Percentiles rank a stretch among this genome's conserved stretches.
Conservation (phyloP, 345 rosid genomes). For the Turnera subulata region DNA sequence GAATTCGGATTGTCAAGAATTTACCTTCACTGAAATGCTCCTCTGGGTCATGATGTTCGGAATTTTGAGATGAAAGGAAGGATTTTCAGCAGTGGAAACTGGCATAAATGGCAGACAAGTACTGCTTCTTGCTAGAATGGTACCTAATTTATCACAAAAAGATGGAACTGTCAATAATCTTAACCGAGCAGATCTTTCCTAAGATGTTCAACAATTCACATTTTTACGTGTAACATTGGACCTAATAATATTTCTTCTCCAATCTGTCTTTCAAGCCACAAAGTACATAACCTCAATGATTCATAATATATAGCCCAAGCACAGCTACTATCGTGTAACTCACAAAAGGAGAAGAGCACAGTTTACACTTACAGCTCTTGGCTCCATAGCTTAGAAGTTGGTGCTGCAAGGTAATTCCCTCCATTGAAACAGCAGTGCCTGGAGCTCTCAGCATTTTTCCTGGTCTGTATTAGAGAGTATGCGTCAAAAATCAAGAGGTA, state of each 20-base stretch:
- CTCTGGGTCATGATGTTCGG: not conserved
- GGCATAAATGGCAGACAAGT: conserved; percentile 15
- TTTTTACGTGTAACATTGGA: too few species aligned
- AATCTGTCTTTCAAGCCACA: too few species aligned
- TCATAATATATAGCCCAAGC: too few species aligned
- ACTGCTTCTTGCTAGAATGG: conserved; percentile 1
- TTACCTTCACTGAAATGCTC: conserved; percentile 27
- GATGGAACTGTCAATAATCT: not conserved
- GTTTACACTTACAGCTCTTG: conserved; percentile 36
- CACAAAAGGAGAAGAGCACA: conserved; percentile 1
- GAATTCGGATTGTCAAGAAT: not conserved
- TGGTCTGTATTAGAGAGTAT: not conserved
- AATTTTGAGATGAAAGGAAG: conserved; percentile 14
- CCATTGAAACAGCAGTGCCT: conserved; percentile 19
- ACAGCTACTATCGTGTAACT: too few species aligned
- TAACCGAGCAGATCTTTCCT: not conserved
- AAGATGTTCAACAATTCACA: too few species aligned
- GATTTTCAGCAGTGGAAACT: conserved; percentile 6
- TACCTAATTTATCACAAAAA: conserved; percentile 19
- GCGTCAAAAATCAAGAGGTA: not conserved
- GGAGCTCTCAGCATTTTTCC: conserved; percentile 18
- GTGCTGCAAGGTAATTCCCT: conserved; percentile 16
- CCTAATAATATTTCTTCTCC: too few species aligned
- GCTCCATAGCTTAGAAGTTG: conserved; percentile 14
- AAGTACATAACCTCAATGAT: too few species aligned